Percentiles rank a stretch among this genome's conserved stretches.
These are phyloP conservation scores for Tricholoma hemisulphureum DNA, from an alignment of 768 basidiomycete genomes.

Conservation along the genomic window DNA sequence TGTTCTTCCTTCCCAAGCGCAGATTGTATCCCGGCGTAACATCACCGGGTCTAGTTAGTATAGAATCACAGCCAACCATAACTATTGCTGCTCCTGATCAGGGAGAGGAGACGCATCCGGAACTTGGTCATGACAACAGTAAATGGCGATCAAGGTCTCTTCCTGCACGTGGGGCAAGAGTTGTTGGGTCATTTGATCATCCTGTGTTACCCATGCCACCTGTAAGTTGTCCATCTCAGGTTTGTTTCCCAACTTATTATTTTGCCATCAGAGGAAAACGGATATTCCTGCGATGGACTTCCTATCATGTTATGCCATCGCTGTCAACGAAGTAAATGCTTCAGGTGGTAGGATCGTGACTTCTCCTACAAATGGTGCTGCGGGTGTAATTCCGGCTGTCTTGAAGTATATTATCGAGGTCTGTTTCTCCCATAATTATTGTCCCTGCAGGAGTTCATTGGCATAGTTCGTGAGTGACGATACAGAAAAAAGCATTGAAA, in stretches of 20 bases:
- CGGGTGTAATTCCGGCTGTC: slow-evolving; percentile 90
- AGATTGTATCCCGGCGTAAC: slow-evolving; percentile 52
- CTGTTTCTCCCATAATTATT: slow-evolving; percentile 9
- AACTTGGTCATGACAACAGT: slow-evolving; percentile 6
- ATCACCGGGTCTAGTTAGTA: slow-evolving; percentile 30
- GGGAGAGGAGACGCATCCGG: slow-evolving; percentile 12
- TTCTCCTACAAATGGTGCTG: slow-evolving; percentile 90
- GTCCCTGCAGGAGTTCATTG: neutral
- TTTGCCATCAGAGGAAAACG: slow-evolving; percentile 59
- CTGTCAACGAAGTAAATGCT: slow-evolving; percentile 94
- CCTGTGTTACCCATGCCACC: slow-evolving; percentile 79
- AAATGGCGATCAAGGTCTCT: slow-evolving; percentile 8
- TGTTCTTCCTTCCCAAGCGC: slow-evolving; percentile 7
- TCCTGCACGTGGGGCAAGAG: slow-evolving; percentile 36
- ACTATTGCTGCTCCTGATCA: slow-evolving; percentile 22
- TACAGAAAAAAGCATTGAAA: slow-evolving; percentile 81
- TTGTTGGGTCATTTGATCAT: slow-evolving; percentile 80
- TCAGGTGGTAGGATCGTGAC: slow-evolving; percentile 93
- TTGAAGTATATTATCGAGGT: slow-evolving; percentile 88
- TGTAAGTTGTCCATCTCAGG: slow-evolving; percentile 40
- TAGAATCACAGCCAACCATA: slow-evolving; percentile 23
- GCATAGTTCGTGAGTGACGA: slow-evolving; percentile 84
- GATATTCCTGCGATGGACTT: slow-evolving; percentile 94
- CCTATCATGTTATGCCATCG: slow-evolving; percentile 90
- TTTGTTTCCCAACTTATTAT: slow-evolving; percentile 3